These are phyloP conservation scores for Kernera saxatilis DNA, from an alignment of 345 rosid species.

Conservation along the genomic window DNA sequence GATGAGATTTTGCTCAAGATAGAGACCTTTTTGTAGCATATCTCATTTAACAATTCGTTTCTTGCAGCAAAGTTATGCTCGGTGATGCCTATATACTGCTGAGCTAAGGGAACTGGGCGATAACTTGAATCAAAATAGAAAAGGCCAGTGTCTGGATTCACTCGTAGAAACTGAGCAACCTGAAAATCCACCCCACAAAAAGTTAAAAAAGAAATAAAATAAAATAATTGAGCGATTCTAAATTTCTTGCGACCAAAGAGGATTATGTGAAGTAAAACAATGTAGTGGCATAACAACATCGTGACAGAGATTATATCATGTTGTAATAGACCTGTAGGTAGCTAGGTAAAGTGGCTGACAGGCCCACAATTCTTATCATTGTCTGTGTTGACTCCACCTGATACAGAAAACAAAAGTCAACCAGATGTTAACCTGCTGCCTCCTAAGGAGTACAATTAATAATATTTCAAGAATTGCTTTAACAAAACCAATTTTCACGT, in stretches of 20 bases:
- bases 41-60: conserved; percentile 76
- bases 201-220: not conserved
- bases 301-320: conserved; percentile 9
- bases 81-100: conserved; percentile 93
- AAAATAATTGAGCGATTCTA: not conserved
- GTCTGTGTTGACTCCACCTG: conserved; percentile 98
- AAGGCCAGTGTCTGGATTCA: conserved; percentile 83
- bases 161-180: conserved; percentile 98
- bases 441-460: not conserved
- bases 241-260: not conserved
- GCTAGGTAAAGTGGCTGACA: conserved; percentile 96
- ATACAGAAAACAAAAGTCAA: conserved; percentile 17
- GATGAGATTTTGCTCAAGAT: conserved; percentile 4
- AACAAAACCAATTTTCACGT: conserved; percentile 4
- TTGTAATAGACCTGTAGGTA: conserved; percentile 63
- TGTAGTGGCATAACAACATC: conserved; percentile 6
- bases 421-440: conserved; percentile 14
- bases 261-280: not conserved
- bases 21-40: conserved; percentile 89
- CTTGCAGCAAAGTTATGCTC: conserved; percentile 86
- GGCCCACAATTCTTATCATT: conserved; percentile 98
- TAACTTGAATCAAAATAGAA: conserved; percentile 97
- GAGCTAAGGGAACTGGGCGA: conserved; percentile 98
- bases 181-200: conserved; percentile 23
- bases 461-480: not conserved